Percentiles rank a stretch among this genome's conserved stretches.
These are phyloP conservation scores for Mycena rosella DNA, from an alignment of 768 basidiomycete genomes.

Conservation along the genomic window DNA sequence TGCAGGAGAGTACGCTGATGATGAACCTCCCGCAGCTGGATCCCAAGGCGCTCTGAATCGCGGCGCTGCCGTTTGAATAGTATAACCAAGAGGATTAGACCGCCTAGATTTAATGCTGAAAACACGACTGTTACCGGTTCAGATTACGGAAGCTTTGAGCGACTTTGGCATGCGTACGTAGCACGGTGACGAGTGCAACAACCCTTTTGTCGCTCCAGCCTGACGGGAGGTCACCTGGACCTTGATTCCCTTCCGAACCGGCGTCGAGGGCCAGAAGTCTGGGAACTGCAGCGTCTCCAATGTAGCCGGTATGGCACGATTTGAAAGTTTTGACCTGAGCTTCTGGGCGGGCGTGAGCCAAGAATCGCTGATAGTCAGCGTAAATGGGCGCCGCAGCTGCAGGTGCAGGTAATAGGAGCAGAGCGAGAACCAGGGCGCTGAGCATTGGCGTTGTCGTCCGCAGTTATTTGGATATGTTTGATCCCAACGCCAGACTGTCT, in stretches of 20 bases:
- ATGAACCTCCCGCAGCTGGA: background rate
- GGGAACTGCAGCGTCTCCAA: background rate
- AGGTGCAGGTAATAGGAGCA: no score
- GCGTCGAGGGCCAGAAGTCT: background rate
- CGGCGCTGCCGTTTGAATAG: background rate
- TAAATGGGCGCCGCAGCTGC: no score
- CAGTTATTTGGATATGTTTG: no score
- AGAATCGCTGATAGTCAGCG: background rate
- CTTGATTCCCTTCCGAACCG: background rate
- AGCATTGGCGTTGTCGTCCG: no score
- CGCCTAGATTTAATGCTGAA: background rate
- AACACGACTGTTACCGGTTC: background rate
- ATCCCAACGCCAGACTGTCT: no score
- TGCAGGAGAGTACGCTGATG: background rate
- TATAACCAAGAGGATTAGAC: background rate
- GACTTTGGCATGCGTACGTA: background rate
- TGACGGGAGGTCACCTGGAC: background rate
- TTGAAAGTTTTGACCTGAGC: background rate
- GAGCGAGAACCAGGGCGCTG: no score
- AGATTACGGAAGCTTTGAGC: background rate
- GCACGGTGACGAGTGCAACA: background rate
- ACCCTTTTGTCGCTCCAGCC: no score
- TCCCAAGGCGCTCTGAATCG: background rate
- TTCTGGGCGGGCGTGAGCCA: background rate
- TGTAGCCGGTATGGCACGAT: background rate